Evolutionary conservation across 257 asterid species (phyloP).

Genomic region (Solanum sitiens): DNA sequence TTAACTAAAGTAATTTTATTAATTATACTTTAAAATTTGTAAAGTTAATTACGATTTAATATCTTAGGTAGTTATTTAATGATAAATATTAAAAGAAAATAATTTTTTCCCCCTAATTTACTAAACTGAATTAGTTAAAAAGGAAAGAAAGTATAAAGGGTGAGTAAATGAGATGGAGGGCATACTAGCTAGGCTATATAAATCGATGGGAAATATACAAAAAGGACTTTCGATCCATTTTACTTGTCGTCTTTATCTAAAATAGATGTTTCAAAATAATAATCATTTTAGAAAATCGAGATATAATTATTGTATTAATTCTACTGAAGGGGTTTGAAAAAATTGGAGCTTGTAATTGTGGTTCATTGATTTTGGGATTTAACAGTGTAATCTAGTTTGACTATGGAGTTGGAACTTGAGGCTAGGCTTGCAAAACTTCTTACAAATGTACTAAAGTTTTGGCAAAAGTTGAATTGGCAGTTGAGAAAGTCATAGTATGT

Average conservation of each 20-base stretch:
- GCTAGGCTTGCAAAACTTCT: background rate
- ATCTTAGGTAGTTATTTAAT: too few species aligned
- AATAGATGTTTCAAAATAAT: background rate
- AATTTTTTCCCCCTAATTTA: too few species aligned
- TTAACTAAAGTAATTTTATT: too few species aligned
- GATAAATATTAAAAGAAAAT: background rate
- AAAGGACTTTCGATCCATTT: background rate
- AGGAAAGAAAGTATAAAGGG: background rate
- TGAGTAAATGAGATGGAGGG: background rate
- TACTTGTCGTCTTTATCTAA: background rate
- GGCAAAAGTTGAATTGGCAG: background rate
- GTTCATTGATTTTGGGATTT: constrained; percentile 12
- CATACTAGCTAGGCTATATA: background rate
- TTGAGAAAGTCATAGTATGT: background rate
- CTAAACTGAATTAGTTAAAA: background rate
- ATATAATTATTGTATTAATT: background rate
- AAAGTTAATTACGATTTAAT: too few species aligned
- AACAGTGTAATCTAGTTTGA: constrained; percentile 10
- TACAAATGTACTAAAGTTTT: background rate
- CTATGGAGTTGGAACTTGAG: background rate
- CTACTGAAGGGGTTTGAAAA: background rate
- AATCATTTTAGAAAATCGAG: background rate
- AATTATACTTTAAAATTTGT: too few species aligned
- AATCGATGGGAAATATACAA: background rate
- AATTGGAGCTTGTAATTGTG: background rate